Conservation (phyloP, 345 rosid species). For the Ceriops tagal region DNA sequence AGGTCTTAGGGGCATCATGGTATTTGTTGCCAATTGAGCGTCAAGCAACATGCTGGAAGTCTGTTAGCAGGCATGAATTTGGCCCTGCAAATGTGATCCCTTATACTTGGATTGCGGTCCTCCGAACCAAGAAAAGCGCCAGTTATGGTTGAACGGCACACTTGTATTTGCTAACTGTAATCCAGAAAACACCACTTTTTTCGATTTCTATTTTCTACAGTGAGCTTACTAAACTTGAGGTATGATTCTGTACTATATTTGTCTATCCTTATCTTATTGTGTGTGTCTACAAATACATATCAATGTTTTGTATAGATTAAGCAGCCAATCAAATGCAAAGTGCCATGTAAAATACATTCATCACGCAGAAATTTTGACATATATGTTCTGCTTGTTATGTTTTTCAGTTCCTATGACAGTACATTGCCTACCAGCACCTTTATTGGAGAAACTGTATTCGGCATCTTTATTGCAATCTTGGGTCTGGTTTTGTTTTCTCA, state of each 20-base stretch:
- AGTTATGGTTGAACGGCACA: constrained; percentile 54
- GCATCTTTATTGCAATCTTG: constrained; percentile 41
- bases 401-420: constrained; percentile 49
- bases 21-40: constrained; percentile 75
- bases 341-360: neutral
- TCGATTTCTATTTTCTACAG: constrained; percentile 75
- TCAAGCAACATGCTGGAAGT: constrained; percentile 79
- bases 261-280: too few relatives aligned
- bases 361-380: neutral
- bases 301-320: too few relatives aligned
- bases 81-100: constrained; percentile 36
- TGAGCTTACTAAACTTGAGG: constrained; percentile 92
- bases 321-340: neutral
- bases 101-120: constrained; percentile 58
- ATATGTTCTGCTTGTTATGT: neutral
- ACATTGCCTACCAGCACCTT: constrained; percentile 39
- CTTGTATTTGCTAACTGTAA: constrained; percentile 52
- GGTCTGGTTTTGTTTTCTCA: constrained; percentile 51
- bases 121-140: constrained; percentile 25
- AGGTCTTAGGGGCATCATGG: constrained; percentile 90
- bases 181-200: constrained; percentile 39
- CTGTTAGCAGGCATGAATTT: constrained; percentile 45
- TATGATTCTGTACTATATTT: constrained; percentile 13
- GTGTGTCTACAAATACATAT: too few relatives aligned
- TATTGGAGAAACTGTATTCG: constrained; percentile 44